Base-by-base conservation (phyloP, 768 basidiomycete species). In the Tricholoma bakamatsutake region DNA sequence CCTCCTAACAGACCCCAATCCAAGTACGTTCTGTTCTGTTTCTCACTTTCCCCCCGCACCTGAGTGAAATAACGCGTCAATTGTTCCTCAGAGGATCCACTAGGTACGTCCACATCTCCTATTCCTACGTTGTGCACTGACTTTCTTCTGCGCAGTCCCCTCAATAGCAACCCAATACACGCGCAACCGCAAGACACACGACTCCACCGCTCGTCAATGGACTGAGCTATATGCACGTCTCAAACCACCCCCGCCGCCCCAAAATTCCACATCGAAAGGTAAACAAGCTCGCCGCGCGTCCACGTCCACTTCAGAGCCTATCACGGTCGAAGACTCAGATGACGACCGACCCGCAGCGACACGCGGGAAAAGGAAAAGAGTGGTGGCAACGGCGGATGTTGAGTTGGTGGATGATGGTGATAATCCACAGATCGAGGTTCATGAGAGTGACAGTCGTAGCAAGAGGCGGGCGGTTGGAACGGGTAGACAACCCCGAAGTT, bases 1-100 rank as follows among this genome's bases (percentile, higher is more conserved):
- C 0, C 81, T 98, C 10, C 76, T 98, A 50, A 94, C 93, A 10
- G 94, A 97, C 62, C 94, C 94, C 0, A 98, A 98, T 73, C 94
- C 94, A 1, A 80, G 92, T 93, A 67, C 57, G 90, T 77, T 47
- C 37, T 30, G 90, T 77, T 47, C 37, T 30, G 11, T 5, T 37
- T 33, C 24, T 28, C 28, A 27, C 53, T 52, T 5, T 18, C n/a
- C 30, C 6, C n/a, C 18, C 21, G 4, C 18, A n/a, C 47, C 37
- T 50, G 40, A 31, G 30, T 53, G 5, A 33, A 55, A 50, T 55
- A 27, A 56, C 54, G 24, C 45, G 48, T 65, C 45, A 40, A n/a
- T 58, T 62, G 50, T 49, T 35, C 21, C 34, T 18, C 61, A 89
- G 88, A 82, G 64, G 88, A 90, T 62, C 88, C 88, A 0, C 70